Conservation (phyloP, 2,329 filamentous ascomycete genomes). For the Cladosporium sp. region DNA sequence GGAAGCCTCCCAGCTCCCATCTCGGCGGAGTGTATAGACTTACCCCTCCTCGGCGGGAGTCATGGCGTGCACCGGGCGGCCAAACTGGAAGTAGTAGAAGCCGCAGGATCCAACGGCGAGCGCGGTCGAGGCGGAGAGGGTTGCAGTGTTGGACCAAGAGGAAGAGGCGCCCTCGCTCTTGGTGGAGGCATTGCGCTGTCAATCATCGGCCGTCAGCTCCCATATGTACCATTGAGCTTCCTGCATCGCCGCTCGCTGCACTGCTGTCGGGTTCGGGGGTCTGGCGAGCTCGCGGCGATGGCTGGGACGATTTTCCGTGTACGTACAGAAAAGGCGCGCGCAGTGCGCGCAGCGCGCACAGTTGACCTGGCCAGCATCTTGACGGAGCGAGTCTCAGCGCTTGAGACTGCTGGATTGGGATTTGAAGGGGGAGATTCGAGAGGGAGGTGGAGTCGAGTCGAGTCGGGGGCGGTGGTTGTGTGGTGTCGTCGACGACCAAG, state of each 20-base stretch:
- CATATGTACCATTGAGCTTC: conserved; percentile 21
- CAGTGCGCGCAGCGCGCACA: conserved; percentile 64
- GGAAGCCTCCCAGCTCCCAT: neutral
- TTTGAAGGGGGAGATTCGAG: conserved; percentile 9
- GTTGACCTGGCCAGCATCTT: conserved; percentile 92
- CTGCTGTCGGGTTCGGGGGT: neutral
- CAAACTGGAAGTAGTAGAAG: conserved; percentile 98
- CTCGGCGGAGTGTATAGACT: conserved; percentile 48
- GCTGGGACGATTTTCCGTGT: neutral
- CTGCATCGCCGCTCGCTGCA: neutral
- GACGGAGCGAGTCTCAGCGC: conserved; percentile 39
- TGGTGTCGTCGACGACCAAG: neutral
- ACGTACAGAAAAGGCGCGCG: conserved; percentile 68
- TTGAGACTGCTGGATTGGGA: conserved; percentile 32
- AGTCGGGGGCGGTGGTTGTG: conserved; percentile 6
- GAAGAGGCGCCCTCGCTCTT: conserved; percentile 51
- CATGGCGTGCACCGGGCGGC: conserved; percentile 81
- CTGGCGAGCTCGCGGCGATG: conserved; percentile 4
- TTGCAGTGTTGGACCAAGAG: conserved; percentile 80
- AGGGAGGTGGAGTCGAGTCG: conserved; percentile 6
- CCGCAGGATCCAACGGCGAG: conserved; percentile 85
- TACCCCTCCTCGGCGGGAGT: conserved; percentile 97
- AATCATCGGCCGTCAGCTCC: conserved; percentile 24
- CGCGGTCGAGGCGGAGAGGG: conserved; percentile 81
- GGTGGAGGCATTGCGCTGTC: conserved; percentile 62